Conservation (phyloP, 805 yeast species). For the Wickerhamomyces ciferrii region DNA sequence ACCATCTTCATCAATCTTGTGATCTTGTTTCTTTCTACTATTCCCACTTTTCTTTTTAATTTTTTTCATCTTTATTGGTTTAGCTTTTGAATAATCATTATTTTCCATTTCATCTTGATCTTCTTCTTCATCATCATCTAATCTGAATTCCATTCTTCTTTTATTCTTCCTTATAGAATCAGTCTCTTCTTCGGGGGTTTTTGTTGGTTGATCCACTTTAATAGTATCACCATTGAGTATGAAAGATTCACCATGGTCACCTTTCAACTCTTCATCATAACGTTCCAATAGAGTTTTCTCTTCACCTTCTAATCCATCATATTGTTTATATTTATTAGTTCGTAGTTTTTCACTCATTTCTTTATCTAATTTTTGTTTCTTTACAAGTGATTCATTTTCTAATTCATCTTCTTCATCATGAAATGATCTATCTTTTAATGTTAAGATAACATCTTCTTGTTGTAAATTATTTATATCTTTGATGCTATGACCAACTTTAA, state of each 20-base stretch:
- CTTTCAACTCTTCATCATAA: slow-evolving; percentile 10
- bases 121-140: slow-evolving; percentile 10
- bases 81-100: slow-evolving; percentile 17
- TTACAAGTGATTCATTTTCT: slow-evolving; percentile 14
- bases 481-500: slow-evolving; percentile 15
- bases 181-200: background rate
- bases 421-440: slow-evolving; percentile 17
- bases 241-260: slow-evolving; percentile 9
- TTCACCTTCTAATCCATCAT: slow-evolving; percentile 8
- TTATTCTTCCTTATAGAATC: background rate
- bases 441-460: slow-evolving; percentile 12
- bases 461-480: slow-evolving; percentile 6
- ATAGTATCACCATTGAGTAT: slow-evolving; percentile 7
- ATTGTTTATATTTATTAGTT: slow-evolving; percentile 4
- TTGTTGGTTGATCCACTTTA: background rate
- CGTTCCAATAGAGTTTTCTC: slow-evolving; percentile 10
- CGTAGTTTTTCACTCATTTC: slow-evolving; percentile 10
- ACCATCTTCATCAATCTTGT: slow-evolving; percentile 14
- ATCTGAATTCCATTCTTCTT: slow-evolving; percentile 5
- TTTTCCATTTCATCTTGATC: slow-evolving; percentile 6
- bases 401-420: slow-evolving; percentile 18
- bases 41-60: slow-evolving; percentile 15
- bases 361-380: slow-evolving; percentile 10
- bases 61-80: slow-evolving; percentile 26
- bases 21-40: slow-evolving; percentile 5